phyloP scores from a whole-genome alignment of 257 asterid species.

The Fraxinus pennsylvanica region DNA sequence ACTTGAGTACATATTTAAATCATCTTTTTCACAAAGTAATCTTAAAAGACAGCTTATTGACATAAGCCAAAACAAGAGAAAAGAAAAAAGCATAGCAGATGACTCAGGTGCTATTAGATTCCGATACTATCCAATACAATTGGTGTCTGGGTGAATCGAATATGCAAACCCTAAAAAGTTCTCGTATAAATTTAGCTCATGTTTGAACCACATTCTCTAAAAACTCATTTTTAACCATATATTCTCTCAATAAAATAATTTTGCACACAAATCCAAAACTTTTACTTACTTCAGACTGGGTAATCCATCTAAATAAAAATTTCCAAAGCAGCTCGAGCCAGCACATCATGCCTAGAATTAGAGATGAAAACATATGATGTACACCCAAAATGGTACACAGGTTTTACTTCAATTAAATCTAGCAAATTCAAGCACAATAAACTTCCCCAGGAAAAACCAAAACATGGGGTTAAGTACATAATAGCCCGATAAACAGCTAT shows the following conservation, averaged over 20 bases:
- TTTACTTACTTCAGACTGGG: background rate
- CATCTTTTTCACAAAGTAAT: constrained; percentile 4
- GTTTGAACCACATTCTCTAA: too few species aligned
- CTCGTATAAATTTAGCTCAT: background rate
- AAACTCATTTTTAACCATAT: too few species aligned
- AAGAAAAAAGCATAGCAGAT: background rate
- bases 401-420: background rate
- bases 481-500: background rate
- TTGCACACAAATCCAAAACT: too few species aligned
- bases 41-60: constrained; percentile 16
- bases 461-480: background rate
- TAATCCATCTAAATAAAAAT: background rate
- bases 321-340: background rate
- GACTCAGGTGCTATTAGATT: background rate
- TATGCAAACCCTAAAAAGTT: background rate
- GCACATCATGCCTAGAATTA: background rate
- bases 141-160: background rate
- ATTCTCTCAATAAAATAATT: too few species aligned
- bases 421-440: background rate
- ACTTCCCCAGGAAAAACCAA: background rate
- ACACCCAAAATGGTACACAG: background rate
- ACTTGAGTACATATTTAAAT: constrained; percentile 12
- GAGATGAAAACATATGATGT: background rate
- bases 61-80: constrained; percentile 5
- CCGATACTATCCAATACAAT: background rate